Evolutionary conservation across 805 yeast species (phyloP), one percentile per base, ranked within the genome.

Genomic region (Sugiyamaella qingdaonensis): DNA sequence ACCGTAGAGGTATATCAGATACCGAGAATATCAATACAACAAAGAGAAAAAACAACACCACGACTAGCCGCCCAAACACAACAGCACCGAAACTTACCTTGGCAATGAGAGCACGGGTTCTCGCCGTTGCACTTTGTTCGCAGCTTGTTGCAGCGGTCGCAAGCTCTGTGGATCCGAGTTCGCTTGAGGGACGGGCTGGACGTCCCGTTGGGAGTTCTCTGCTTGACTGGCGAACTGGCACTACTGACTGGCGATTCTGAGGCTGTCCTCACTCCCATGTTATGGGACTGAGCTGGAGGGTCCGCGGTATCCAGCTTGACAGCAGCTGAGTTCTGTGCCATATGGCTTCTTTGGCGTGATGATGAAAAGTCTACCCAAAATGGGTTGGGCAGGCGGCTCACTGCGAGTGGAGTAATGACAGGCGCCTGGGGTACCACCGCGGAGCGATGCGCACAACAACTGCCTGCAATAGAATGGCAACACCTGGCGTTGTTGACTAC

Each of bases 61-160:
- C 7, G 29, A n/a, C n/a, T n/a, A n/a, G n/a, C n/a, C n/a, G n/a
- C n/a, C n/a, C n/a, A n/a, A n/a, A 24, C 3, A 24, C 7, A 24
- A 24, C 29, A 24, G 16, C n/a, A n/a, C n/a, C n/a, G 9, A 42
- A 10, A 42, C 55, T 19, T 55, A 48, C 66, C 68, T 1, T 55
- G 16, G 52, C 81, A 77, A 52, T 75, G 77, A 2, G 66, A 58
- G 56, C 81, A 77, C 0, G 80, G 81, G 4, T 56, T 56, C 19
- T 64, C 67, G 2, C 81, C 81, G 52, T 77, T 77, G 60, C 81
- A 77, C 53, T 74, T 75, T 1, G 78, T 74, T 52, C 80, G 65
- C 49, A 72, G 70, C 49, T 69, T 70, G 56, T 76, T 76, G 62
- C 81, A 77, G 14, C 68, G 62, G 58, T 77, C 81, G 58, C 81